A percentile compares a stretch with the other conserved stretches of the same genome.
Evolutionary conservation across 2,329 filamentous ascomycete species (phyloP).

Genomic region (Verticillium isaacii): DNA sequence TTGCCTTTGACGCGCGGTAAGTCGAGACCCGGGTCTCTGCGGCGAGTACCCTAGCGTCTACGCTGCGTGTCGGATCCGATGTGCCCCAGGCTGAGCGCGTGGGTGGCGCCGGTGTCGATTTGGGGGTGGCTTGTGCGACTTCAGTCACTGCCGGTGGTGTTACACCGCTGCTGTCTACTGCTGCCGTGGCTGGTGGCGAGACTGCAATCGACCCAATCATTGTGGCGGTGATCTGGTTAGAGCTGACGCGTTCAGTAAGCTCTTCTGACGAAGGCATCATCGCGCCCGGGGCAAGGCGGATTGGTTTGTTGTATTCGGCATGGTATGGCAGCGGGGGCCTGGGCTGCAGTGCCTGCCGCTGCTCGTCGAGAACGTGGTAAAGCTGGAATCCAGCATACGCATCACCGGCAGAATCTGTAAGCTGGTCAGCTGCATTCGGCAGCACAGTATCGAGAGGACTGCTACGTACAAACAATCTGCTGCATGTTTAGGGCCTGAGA

Average conservation of each 20-base stretch:
- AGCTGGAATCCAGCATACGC: slow-evolving; percentile 76
- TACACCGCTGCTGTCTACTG: not conserved
- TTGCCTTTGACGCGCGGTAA: slow-evolving; percentile 27
- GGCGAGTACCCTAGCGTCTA: slow-evolving; percentile 37
- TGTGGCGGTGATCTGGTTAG: slow-evolving; percentile 15
- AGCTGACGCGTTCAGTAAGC: slow-evolving; percentile 23
- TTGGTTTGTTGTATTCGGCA: slow-evolving; percentile 62
- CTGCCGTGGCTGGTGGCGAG: slow-evolving; percentile 1
- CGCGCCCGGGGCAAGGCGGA: slow-evolving; percentile 46
- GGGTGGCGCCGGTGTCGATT: not conserved
- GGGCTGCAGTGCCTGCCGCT: slow-evolving; percentile 62
- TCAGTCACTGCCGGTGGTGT: not conserved
- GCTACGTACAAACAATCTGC: slow-evolving; percentile 65
- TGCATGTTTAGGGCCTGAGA: slow-evolving; percentile 51
- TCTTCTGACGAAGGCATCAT: slow-evolving; percentile 22
- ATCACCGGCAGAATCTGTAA: slow-evolving; percentile 70
- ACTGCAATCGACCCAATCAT: not conserved
- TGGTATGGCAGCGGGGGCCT: slow-evolving; percentile 65
- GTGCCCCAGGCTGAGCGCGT: not conserved
- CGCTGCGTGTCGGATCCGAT: slow-evolving; percentile 9
- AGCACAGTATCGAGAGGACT: not conserved
- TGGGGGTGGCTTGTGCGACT: not conserved
- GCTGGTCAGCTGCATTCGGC: slow-evolving; percentile 2
- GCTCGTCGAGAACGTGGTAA: slow-evolving; percentile 65
- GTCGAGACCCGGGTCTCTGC: slow-evolving; percentile 33